Evolutionary conservation across 2,329 filamentous ascomycete genomes (phyloP), one percentile per base, ranked within the genome.

Genomic region (Fusarium sp.): DNA sequence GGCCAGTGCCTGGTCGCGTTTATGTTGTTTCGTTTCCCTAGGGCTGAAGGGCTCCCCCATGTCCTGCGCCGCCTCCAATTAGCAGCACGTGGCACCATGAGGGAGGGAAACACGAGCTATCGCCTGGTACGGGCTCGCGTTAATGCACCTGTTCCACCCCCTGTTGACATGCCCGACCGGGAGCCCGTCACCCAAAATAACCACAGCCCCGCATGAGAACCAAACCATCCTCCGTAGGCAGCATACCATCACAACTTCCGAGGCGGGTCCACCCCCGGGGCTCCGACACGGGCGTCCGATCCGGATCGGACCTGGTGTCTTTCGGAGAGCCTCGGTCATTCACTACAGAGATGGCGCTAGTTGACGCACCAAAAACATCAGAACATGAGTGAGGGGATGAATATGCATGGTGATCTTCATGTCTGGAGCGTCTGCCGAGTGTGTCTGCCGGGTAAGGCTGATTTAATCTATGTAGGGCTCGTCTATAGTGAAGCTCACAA

Each of bases 181-280:
- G 58, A 72, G 54, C 20, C 37, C 50, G 48, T 74, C 54, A 27
- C 70, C 68, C 65, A 77, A 78, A 78, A 78, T 78, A 78, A 74
- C 62, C 30, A 65, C 67, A 13, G 65, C 66, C 77, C 75, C 77
- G 75, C 74, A 76, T 41, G 30, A 30, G 34, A 61, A 39, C 50
- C 58, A 48, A 71, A 66, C 65, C 62, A 71, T 73, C 59, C 57
- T 54, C 68, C 70, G 48, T 67, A 67, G 52, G 48, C 48, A 50
- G 41, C 37, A 25, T 41, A 20, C 58, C 41, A 67, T 74, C 66
- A 34, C 56, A 54, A 56, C 66, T 67, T 75, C 77, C 76, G 76
- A 73, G 45, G 70, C 50, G 65, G 70, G 64, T 67, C 77, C 71
- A 70, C 70, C 69, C 63, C 66, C 76, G 74, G 74, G 66, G 65